Evolutionary conservation across 2,329 filamentous ascomycete species (phyloP).

Genomic region (Hypoxylon sp.): DNA sequence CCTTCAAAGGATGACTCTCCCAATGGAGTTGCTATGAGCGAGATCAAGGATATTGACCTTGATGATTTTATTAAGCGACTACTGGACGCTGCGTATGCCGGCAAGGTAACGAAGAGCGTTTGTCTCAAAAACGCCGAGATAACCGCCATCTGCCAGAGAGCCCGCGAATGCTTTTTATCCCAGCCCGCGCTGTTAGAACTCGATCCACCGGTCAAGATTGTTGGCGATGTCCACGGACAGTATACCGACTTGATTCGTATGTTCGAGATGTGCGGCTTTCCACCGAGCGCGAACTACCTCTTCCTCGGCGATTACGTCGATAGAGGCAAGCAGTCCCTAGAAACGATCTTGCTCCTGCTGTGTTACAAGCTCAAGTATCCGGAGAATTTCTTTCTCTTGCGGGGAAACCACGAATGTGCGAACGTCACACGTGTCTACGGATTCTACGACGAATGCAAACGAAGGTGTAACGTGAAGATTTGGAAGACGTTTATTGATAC

Average conservation of each 20-base stretch:
- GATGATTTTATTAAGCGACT: conserved; percentile 98
- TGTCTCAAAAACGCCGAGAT: conserved; percentile 99
- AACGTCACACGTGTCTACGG: conserved; percentile 97
- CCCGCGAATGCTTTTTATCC: conserved; percentile 88
- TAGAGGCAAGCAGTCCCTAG: conserved; percentile 93
- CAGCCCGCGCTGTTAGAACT: conserved; percentile 94
- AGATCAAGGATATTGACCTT: conserved; percentile 92
- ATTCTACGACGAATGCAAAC: conserved; percentile 98
- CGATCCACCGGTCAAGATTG: conserved; percentile 96
- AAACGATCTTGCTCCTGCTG: conserved; percentile 91
- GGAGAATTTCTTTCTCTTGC: conserved; percentile 95
- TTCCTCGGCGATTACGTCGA: conserved; percentile 98
- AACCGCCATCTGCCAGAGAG: conserved; percentile 89
- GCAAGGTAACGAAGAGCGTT: conserved; percentile 97
- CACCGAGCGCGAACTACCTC: conserved; percentile 90
- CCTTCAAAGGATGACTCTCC: conserved; percentile 62
- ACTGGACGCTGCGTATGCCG: conserved; percentile 93
- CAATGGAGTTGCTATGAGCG: conserved; percentile 82
- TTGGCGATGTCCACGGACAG: conserved; percentile 96
- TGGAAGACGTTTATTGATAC: conserved; percentile 99
- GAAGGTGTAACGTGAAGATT: conserved; percentile 94
- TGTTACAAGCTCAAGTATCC: conserved; percentile 99
- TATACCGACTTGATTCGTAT: conserved; percentile 96
- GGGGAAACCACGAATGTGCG: conserved; percentile 96
- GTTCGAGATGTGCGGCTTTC: conserved; percentile 99